Percentiles rank a stretch among this genome's conserved stretches.
Conservation (phyloP, 2,329 filamentous ascomycete species). For the Hirsutella minnesotensis region DNA sequence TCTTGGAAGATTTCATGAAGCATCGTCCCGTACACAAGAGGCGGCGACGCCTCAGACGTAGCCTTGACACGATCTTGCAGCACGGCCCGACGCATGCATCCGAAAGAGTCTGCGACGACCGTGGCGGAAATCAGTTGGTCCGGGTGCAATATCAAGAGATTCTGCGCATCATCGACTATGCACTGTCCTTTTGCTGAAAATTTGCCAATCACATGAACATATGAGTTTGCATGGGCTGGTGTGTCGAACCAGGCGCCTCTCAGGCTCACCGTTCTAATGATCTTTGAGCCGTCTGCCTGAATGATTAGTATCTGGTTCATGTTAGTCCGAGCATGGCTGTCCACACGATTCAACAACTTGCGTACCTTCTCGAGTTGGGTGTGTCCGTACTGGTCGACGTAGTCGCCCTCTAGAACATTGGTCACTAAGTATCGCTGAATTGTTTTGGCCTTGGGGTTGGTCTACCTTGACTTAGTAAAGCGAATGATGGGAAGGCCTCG, state of each 20-base stretch:
- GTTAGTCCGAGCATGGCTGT: constrained; percentile 8
- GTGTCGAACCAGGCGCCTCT: constrained; percentile 83
- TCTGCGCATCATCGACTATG: constrained; percentile 68
- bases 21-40: constrained; percentile 85
- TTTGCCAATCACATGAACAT: constrained; percentile 75
- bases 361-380: constrained; percentile 58
- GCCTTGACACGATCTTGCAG: constrained; percentile 92
- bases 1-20: constrained; percentile 94
- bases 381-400: constrained; percentile 49
- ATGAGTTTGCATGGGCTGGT: constrained; percentile 59
- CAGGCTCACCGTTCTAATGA: constrained; percentile 57
- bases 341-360: too few species aligned
- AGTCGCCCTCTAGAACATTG: constrained; percentile 58
- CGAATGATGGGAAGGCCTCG: constrained; percentile 9
- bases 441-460: constrained; percentile 52
- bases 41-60: constrained; percentile 64
- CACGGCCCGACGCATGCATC: constrained; percentile 80
- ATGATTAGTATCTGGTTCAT: constrained; percentile 60
- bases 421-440: constrained; percentile 83
- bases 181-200: constrained; percentile 63
- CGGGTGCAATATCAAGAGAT: constrained; percentile 84
- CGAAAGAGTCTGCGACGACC: constrained; percentile 91
- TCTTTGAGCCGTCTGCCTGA: constrained; percentile 60
- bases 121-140: constrained; percentile 94
- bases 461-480: constrained; percentile 57